These are phyloP conservation scores for Clitopilus passeckerianus DNA, from an alignment of 768 basidiomycete species.

Conservation along the genomic window DNA sequence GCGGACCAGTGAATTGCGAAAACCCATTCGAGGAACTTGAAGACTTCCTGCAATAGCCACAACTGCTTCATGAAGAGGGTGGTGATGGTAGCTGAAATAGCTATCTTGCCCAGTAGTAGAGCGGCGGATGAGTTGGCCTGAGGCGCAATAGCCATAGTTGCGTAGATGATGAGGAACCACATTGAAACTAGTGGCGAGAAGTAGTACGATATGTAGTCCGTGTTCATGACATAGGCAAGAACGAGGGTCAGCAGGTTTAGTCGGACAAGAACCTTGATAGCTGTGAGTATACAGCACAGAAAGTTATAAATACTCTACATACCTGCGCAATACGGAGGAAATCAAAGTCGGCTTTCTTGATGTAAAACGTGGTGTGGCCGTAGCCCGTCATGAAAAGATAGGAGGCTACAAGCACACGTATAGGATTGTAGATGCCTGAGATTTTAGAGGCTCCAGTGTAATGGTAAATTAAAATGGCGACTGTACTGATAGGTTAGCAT, in stretches of 20 bases:
- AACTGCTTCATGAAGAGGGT: conserved; percentile 61
- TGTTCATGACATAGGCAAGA: conserved; percentile 88
- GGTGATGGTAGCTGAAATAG: conserved; percentile 56
- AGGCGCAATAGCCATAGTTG: conserved; percentile 67
- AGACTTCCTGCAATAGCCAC: conserved; percentile 61
- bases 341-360: conserved; percentile 86
- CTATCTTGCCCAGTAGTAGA: conserved; percentile 70
- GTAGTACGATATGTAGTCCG: conserved; percentile 88
- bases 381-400: conserved; percentile 95
- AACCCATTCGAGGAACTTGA: conserved; percentile 55
- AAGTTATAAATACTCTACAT: conserved; percentile 13
- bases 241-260: conserved; percentile 80
- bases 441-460: conserved; percentile 87
- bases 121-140: conserved; percentile 64
- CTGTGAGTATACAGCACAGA: not conserved
- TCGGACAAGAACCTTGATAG: conserved; percentile 62
- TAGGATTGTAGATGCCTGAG: conserved; percentile 90
- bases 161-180: conserved; percentile 87
- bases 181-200: conserved; percentile 86
- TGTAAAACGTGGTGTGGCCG: conserved; percentile 83
- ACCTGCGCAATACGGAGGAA: conserved; percentile 74
- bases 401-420: conserved; percentile 82
- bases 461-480: conserved; percentile 89
- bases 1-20: conserved; percentile 83
- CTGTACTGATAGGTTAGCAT: conserved; percentile 30